Evolutionary conservation across 2,329 filamentous ascomycete species (phyloP).

Genomic region (Zopfia rhizophila): DNA sequence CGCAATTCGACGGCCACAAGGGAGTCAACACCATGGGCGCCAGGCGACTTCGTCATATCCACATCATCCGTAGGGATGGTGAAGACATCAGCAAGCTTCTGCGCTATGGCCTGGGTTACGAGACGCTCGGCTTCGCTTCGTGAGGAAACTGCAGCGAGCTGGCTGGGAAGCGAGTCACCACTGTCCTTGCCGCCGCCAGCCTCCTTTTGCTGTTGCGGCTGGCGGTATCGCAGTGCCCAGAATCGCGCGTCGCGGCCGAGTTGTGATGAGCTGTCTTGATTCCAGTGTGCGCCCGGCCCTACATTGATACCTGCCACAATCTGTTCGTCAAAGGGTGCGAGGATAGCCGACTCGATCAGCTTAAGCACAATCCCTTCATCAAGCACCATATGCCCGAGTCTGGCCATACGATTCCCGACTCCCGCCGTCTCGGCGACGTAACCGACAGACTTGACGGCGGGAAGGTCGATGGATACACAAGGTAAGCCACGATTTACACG

Average conservation of each 20-base stretch:
- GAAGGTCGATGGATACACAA: constrained; percentile 22
- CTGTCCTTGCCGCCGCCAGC: no score
- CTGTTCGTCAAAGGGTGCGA: constrained; percentile 4
- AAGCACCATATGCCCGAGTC: constrained; percentile 4
- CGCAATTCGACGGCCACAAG: constrained; percentile 37
- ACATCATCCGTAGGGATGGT: constrained; percentile 18
- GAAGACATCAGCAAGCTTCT: constrained; percentile 15
- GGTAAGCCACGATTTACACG: constrained; percentile 52
- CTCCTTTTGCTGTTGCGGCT: background rate
- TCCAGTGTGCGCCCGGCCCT: constrained; percentile 1
- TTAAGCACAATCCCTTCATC: constrained; percentile 13
- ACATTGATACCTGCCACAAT: constrained; percentile 12
- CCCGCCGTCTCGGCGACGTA: background rate
- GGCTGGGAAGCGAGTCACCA: no score
- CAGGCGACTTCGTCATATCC: constrained; percentile 12
- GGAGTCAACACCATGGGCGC: constrained; percentile 35
- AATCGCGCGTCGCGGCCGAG: constrained; percentile 11
- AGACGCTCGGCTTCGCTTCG: constrained; percentile 12
- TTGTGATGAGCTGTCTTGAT: background rate
- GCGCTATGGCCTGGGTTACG: constrained; percentile 14
- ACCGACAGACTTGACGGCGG: constrained; percentile 29
- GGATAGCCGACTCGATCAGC: constrained; percentile 9
- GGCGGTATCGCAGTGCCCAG: constrained; percentile 8
- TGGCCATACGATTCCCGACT: background rate
- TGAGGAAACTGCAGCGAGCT: no score